Evolutionary conservation across 129 eudicot genomes (phyloP).

Genomic region (Flaveria bidentis): DNA sequence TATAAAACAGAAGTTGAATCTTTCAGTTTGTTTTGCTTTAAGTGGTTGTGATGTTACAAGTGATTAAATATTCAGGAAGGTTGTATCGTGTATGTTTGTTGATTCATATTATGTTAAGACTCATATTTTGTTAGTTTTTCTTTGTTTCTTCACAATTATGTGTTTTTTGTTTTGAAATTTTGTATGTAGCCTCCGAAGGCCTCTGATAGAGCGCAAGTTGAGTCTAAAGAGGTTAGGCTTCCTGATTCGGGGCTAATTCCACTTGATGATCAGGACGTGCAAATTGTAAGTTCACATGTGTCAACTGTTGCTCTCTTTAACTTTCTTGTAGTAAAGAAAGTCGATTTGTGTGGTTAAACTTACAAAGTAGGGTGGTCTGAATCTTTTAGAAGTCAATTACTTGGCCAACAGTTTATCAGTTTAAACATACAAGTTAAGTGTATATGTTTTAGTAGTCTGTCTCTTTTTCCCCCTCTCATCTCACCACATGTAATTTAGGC

Average conservation of each 20-base stretch:
- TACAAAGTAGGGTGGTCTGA: neutral
- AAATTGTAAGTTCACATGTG: conserved; percentile 60
- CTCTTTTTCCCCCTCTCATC: conserved; percentile 1
- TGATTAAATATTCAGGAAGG: conserved; percentile 6
- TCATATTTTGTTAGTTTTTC: neutral
- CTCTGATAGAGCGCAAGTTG: conserved; percentile 85
- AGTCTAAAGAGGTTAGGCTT: conserved; percentile 87
- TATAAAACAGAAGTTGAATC: conserved; percentile 5
- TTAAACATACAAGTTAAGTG: conserved; percentile 18
- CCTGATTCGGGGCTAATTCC: conserved; percentile 80
- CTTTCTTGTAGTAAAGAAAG: conserved; percentile 15
- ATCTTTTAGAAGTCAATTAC: neutral
- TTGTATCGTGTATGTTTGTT: conserved; percentile 7
- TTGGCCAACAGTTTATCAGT: neutral
- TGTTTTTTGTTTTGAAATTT: conserved; percentile 1
- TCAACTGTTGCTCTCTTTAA: conserved; percentile 19
- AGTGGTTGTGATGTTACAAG: neutral
- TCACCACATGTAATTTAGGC: conserved; percentile 44
- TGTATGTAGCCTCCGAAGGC: conserved; percentile 75
- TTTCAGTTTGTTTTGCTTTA: neutral
- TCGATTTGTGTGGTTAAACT: conserved; percentile 9
- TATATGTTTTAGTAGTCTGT: neutral
- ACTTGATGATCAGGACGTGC: conserved; percentile 97
- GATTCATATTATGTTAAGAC: conserved; percentile 5
- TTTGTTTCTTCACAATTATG: neutral